Base-by-base conservation (phyloP, 1,139 yeast species). In the Candida anutae region DNA sequence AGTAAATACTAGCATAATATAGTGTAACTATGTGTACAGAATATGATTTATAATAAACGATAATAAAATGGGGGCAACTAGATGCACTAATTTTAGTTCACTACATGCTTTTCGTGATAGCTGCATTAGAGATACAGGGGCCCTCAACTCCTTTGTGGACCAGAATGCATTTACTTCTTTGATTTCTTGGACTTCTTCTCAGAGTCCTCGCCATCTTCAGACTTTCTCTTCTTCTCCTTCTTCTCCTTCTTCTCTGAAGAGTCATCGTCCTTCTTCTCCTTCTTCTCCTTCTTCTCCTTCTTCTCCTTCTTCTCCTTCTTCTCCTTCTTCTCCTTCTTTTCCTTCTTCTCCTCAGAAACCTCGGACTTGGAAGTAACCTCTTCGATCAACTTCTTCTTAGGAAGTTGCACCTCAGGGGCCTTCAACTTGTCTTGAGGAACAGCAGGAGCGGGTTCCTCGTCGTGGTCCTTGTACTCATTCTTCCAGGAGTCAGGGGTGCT, bases 401-500 rank as follows among this genome's bases (percentile, higher is more conserved):
- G 69, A 50, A 60, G 58, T 62, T 56, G 76, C 52, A 56, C 58
- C 59, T 61, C 51, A 32, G 76, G 74, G 26, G 71, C 73, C 37
- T 50, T 61, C 45, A 62, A 57, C 45, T 65, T 65, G 25, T 61
- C 49, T 38, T 58, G 71, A 28, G 73, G 70, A 22, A 69, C 62
- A 28, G 69, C 53, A 24, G 70, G 70, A 23, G 77, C 74, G 25
- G 73, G 75, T 39, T 69, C 75, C 42, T 71, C 77, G 45, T 80
- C 87, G 46, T 79, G 82, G 52, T 85, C 87, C 45, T 79, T 83
- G 58, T 90, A 93, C 30, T 75, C 77, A 47, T 69, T 66, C 67
- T 87, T 88, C 99, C 99, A 90, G 28, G 75, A 70, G 28, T 75
- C 82, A 47, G 98, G 98, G 26, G 98, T 90, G 56, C 74, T 78